phyloP scores from a whole-genome alignment of 192 early-diverging fungal species.

The Rhizophagus sp. region DNA sequence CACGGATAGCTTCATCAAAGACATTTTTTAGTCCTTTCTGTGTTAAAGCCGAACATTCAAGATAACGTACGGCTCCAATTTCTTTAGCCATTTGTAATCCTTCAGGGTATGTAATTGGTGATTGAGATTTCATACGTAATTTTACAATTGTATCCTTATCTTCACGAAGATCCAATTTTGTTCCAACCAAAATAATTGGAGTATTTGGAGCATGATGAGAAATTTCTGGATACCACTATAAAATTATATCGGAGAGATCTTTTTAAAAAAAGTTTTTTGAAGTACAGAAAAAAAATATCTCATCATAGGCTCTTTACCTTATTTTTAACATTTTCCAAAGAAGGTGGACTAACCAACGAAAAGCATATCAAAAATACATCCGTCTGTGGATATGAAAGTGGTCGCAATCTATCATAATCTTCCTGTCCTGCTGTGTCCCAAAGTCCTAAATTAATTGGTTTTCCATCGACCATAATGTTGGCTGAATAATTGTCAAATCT shows the following conservation, averaged over 20 bases:
- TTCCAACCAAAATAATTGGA: slow-evolving; percentile 92
- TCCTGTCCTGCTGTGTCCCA: slow-evolving; percentile 99
- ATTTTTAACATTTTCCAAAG: slow-evolving; percentile 95
- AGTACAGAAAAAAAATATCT: neutral
- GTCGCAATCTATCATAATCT: slow-evolving; percentile 97
- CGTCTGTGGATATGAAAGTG: slow-evolving; percentile 97
- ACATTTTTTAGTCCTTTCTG: slow-evolving; percentile 98
- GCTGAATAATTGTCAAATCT: slow-evolving; percentile 99
- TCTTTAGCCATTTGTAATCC: slow-evolving; percentile 89
- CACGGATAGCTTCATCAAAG: slow-evolving; percentile 98
- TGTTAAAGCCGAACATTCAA: slow-evolving; percentile 98
- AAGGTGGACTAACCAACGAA: slow-evolving; percentile 92
- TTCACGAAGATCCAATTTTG: slow-evolving; percentile 97
- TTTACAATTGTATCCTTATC: slow-evolving; percentile 86
- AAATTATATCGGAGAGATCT: too few relatives aligned
- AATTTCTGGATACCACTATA: slow-evolving; percentile 93
- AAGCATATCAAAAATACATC: slow-evolving; percentile 99
- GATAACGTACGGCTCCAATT: slow-evolving; percentile 87
- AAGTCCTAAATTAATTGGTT: slow-evolving; percentile 96
- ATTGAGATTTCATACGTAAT: slow-evolving; percentile 82
- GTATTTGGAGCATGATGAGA: slow-evolving; percentile 93
- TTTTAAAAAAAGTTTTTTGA: neutral
- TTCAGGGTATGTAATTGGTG: slow-evolving; percentile 85
- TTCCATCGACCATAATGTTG: slow-evolving; percentile 98
- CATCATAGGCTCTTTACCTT: slow-evolving; percentile 60